Conservation (phyloP, 108 stramenopile genomes). For the Nitzschia sp. region DNA sequence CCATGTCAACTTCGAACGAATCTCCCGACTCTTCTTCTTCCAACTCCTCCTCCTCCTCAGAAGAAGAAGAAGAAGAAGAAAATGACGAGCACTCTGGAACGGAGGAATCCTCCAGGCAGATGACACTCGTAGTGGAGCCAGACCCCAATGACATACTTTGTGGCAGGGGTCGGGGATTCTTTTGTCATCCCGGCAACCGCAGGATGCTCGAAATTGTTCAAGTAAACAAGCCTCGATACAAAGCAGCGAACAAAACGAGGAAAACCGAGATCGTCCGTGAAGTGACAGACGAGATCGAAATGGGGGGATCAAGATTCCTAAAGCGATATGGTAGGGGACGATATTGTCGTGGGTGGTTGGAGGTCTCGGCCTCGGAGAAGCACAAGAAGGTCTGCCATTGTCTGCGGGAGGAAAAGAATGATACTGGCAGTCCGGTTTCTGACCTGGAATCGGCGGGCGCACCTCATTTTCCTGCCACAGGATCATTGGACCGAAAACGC, state of each 20-base stretch:
- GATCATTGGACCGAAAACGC: no score
- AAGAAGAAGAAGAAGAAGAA: no score
- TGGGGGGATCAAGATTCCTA: slow-evolving; percentile 28
- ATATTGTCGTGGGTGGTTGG: slow-evolving; percentile 1
- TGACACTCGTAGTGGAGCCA: no score
- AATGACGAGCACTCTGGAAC: no score
- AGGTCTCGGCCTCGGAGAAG: neutral
- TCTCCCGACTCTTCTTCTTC: no score
- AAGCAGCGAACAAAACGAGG: slow-evolving; percentile 10
- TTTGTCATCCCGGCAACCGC: slow-evolving; percentile 28
- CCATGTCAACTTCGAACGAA: no score
- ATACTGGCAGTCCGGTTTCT: no score
- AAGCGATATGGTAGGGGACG: neutral
- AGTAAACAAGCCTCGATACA: slow-evolving; percentile 12
- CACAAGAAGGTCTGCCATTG: slow-evolving; percentile 13
- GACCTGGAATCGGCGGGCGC: no score
- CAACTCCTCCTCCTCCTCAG: no score
- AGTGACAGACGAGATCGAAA: slow-evolving; percentile 16
- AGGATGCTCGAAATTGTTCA: slow-evolving; percentile 23
- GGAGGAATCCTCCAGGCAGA: no score
- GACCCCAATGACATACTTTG: slow-evolving; percentile 23
- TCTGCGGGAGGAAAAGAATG: slow-evolving; percentile 16
- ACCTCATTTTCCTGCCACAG: no score
- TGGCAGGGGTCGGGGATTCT: slow-evolving; percentile 20
- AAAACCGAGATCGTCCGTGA: slow-evolving; percentile 26